These are phyloP conservation scores for Amanita muscaria DNA, from an alignment of 768 basidiomycete species.

Conservation along the genomic window DNA sequence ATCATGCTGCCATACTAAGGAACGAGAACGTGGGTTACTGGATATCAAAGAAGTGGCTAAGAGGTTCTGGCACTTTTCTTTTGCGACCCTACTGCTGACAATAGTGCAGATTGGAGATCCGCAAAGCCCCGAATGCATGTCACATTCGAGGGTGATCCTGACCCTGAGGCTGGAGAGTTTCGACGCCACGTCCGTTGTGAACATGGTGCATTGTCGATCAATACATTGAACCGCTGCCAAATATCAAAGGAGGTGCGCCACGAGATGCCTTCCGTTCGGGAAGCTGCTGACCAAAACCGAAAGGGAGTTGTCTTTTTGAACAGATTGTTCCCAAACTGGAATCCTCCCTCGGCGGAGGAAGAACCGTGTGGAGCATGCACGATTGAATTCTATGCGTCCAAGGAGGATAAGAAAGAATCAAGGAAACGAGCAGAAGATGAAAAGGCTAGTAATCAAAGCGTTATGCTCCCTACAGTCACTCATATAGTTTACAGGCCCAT, in stretches of 20 bases:
- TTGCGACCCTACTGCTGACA: conserved; percentile 5
- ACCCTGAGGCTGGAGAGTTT: conserved; percentile 55
- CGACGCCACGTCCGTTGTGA: conserved; percentile 58
- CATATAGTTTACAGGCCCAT: conserved; percentile 36
- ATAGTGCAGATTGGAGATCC: conserved; percentile 58
- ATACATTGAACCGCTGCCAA: conserved; percentile 43
- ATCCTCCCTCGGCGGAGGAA: conserved; percentile 38
- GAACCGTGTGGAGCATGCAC: conserved; percentile 62
- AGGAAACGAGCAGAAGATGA: conserved; percentile 69
- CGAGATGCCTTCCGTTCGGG: neutral
- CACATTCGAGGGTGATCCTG: conserved; percentile 46
- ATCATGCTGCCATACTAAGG: conserved; percentile 35
- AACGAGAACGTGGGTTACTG: conserved; percentile 45
- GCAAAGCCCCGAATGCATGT: conserved; percentile 72
- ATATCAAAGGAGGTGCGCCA: conserved; percentile 51
- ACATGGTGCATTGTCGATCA: conserved; percentile 55
- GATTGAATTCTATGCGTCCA: conserved; percentile 41
- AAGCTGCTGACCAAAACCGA: conserved; percentile 7
- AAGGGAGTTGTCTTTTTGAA: conserved; percentile 53
- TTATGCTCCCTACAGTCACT: conserved; percentile 6
- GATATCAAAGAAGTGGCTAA: conserved; percentile 76
- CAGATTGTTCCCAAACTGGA: conserved; percentile 57
- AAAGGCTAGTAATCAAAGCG: conserved; percentile 63
- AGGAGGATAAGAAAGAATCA: conserved; percentile 51
- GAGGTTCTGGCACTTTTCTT: conserved; percentile 36